Evolutionary conservation across 1,284 basidiomycete species (phyloP).

Genomic region (Trichosporon coremiiforme): DNA sequence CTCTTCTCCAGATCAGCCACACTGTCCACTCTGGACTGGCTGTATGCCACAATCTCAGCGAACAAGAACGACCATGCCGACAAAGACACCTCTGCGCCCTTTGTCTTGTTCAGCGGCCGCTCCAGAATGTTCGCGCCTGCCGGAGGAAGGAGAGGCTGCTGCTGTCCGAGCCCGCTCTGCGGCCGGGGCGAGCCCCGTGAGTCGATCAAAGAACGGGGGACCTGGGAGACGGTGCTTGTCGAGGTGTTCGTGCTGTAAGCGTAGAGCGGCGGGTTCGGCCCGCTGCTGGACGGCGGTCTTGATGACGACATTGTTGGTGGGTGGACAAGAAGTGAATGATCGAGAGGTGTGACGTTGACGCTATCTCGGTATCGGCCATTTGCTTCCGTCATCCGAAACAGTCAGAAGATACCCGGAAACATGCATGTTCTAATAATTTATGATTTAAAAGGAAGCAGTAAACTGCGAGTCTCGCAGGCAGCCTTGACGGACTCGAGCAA

Average conservation of each 20-base stretch:
- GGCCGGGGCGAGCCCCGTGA: slow-evolving; percentile 23
- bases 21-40: slow-evolving; percentile 88
- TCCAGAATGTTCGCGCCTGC: slow-evolving; percentile 65
- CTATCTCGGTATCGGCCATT: neutral
- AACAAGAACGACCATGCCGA: slow-evolving; percentile 85
- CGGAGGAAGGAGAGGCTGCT: neutral
- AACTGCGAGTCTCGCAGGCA: slow-evolving; percentile 55
- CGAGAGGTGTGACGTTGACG: slow-evolving; percentile 6
- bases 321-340: neutral
- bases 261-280: slow-evolving; percentile 22
- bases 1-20: slow-evolving; percentile 90
- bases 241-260: slow-evolving; percentile 30
- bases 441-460: slow-evolving; percentile 14
- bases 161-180: slow-evolving; percentile 11
- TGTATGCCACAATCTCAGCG: slow-evolving; percentile 89
- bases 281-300: neutral
- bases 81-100: slow-evolving; percentile 74
- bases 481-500: slow-evolving; percentile 70
- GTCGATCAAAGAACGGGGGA: slow-evolving; percentile 24
- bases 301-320: slow-evolving; percentile 7
- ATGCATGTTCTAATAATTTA: neutral
- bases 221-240: slow-evolving; percentile 25
- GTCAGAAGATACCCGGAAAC: neutral
- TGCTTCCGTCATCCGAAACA: neutral
- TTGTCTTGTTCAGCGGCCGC: slow-evolving; percentile 77